A percentile compares a stretch with the other conserved stretches of the same genome.
phyloP scores from a whole-genome alignment of 805 yeast species.

The Debaryomyces tyrocola region DNA sequence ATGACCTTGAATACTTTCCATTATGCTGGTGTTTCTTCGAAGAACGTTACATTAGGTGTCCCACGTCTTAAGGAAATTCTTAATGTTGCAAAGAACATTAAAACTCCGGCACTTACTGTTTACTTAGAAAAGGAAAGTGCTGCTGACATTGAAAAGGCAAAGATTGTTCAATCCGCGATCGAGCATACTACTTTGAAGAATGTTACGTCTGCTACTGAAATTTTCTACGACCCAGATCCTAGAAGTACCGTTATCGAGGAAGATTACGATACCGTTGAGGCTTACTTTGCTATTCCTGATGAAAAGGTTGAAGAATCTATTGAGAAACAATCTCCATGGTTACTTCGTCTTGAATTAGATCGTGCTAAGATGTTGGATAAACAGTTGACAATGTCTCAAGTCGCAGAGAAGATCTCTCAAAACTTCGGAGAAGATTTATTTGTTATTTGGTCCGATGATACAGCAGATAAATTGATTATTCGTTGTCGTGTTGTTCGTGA shows the following conservation, averaged over 20 bases:
- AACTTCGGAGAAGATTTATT: conserved; percentile 93
- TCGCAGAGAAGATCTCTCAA: conserved; percentile 91
- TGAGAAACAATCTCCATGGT: conserved; percentile 97
- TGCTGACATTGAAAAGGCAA: conserved; percentile 88
- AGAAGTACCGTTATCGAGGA: conserved; percentile 94
- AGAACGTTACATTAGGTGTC: conserved; percentile 95
- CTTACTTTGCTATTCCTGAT: conserved; percentile 96
- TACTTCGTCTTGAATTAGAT: conserved; percentile 91
- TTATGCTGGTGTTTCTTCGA: conserved; percentile 96
- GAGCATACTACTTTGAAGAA: conserved; percentile 94
- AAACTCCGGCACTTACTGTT: conserved; percentile 99
- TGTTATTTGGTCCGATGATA: conserved; percentile 99
- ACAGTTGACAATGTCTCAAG: conserved; percentile 97
- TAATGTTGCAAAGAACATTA: conserved; percentile 96
- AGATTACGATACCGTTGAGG: conserved; percentile 95
- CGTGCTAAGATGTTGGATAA: conserved; percentile 99
- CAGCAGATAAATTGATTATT: conserved; percentile 91
- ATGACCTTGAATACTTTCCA: conserved; percentile 98
- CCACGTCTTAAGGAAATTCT: conserved; percentile 97
- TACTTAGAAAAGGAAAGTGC: conserved; percentile 80
- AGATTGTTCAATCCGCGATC: conserved; percentile 92
- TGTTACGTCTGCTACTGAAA: conserved; percentile 96
- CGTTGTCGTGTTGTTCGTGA: conserved; percentile 99
- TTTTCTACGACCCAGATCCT: conserved; percentile 97
- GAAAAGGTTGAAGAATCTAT: conserved; percentile 93